phyloP scores from a whole-genome alignment of 2,329 filamentous ascomycete species.

The Knoxdaviesia capensis region DNA sequence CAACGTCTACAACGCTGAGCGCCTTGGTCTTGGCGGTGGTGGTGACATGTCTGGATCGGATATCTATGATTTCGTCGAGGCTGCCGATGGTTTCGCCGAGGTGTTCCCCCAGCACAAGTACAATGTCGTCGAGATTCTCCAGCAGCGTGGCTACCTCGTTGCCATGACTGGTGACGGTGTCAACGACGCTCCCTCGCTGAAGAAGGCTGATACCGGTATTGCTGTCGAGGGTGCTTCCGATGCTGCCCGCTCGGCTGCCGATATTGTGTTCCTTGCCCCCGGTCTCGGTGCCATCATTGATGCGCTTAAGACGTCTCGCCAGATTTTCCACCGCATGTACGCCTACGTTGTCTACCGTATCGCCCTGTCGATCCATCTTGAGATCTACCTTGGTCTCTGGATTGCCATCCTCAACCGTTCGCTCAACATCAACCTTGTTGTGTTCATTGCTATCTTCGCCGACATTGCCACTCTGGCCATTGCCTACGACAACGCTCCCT shows the following conservation, averaged over 20 bases:
- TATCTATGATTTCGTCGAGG: constrained; percentile 89
- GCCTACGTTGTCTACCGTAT: constrained; percentile 93
- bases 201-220: constrained; percentile 94
- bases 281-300: constrained; percentile 86
- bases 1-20: constrained; percentile 86
- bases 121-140: constrained; percentile 80
- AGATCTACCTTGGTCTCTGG: constrained; percentile 83
- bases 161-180: constrained; percentile 95
- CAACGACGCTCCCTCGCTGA: constrained; percentile 80
- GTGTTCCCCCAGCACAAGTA: constrained; percentile 94
- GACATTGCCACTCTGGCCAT: constrained; percentile 85
- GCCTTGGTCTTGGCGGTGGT: constrained; percentile 72
- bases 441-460: constrained; percentile 89
- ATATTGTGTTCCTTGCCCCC: constrained; percentile 84
- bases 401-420: constrained; percentile 72
- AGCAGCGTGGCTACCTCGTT: constrained; percentile 82
- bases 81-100: constrained; percentile 85
- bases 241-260: constrained; percentile 74
- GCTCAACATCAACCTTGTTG: constrained; percentile 70
- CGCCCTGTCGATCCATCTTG: constrained; percentile 73
- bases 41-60: constrained; percentile 88
- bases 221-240: constrained; percentile 84
- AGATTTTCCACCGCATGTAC: constrained; percentile 96
- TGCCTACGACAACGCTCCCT: constrained; percentile 83
- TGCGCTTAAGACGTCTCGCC: constrained; percentile 76